Conservation (phyloP, 371 early-diverging fungal genomes). For the Smittium culicis region DNA sequence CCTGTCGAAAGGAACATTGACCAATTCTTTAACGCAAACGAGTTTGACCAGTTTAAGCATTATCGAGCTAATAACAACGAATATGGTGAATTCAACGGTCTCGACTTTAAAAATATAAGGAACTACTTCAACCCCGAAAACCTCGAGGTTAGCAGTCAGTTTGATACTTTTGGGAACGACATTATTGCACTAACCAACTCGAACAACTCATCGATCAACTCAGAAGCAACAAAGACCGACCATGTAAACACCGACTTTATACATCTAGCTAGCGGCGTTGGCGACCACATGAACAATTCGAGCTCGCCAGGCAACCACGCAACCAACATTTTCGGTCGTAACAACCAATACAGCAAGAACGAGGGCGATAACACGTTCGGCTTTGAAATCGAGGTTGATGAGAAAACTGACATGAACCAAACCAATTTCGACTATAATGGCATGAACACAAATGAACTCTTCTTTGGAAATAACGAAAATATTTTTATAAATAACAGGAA, state of each 20-base stretch:
- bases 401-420: neutral
- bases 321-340: neutral
- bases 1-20: constrained; percentile 2
- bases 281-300: too few species aligned
- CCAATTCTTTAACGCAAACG: neutral
- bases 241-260: neutral
- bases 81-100: neutral
- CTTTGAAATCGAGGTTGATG: neutral
- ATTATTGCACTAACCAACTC: neutral
- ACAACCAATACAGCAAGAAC: neutral
- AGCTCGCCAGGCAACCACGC: neutral
- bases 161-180: neutral
- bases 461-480: neutral
- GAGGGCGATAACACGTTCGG: neutral
- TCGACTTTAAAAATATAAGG: neutral
- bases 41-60: neutral
- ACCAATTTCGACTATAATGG: neutral
- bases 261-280: neutral
- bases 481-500: neutral
- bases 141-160: neutral
- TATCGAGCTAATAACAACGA: neutral
- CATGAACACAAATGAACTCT: neutral
- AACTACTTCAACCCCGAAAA: neutral
- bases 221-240: neutral
- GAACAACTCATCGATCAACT: neutral